A percentile compares a stretch with the other conserved stretches of the same genome.
Conservation (phyloP, 345 rosid genomes). For the Rhizophora apiculata region DNA sequence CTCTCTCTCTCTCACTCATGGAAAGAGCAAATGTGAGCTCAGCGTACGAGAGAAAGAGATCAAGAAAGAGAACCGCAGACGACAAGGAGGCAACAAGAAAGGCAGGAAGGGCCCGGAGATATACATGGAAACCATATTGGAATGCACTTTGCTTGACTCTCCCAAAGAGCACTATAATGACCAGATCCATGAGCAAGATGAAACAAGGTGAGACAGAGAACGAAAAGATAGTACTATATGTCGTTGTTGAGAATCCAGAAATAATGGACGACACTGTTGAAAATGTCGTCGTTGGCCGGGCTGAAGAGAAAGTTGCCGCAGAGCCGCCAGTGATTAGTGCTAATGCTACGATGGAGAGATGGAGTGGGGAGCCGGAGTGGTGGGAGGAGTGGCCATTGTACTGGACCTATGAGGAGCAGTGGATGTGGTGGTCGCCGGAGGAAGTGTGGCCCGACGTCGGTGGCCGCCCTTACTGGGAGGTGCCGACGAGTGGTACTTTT, state of each 20-base stretch:
- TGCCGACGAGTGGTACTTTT: background rate
- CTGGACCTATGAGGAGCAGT: slow-evolving; percentile 12
- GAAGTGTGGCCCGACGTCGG: background rate
- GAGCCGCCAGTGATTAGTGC: no score
- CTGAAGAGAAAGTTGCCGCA: no score
- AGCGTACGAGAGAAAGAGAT: slow-evolving; percentile 14
- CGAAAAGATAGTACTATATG: no score
- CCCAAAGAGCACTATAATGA: background rate
- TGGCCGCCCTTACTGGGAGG: background rate
- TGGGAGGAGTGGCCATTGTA: slow-evolving; percentile 15
- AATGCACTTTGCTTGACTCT: background rate
- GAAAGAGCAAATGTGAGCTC: slow-evolving; percentile 22
- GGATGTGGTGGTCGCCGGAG: background rate
- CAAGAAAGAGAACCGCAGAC: slow-evolving; percentile 3
- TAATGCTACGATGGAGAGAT: background rate
- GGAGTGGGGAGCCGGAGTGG: background rate
- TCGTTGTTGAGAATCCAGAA: no score
- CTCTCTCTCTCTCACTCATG: slow-evolving; percentile 3
- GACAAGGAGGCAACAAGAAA: slow-evolving; percentile 6
- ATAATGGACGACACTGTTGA: no score
- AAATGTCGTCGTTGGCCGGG: no score
- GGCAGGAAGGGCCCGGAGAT: slow-evolving; percentile 15
- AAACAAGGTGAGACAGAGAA: no score
- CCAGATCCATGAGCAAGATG: background rate
- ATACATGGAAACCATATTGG: background rate